Evolutionary conservation across 768 basidiomycete species (phyloP), one percentile per base, ranked within the genome.

Genomic region (Boletus vermiculosoides): DNA sequence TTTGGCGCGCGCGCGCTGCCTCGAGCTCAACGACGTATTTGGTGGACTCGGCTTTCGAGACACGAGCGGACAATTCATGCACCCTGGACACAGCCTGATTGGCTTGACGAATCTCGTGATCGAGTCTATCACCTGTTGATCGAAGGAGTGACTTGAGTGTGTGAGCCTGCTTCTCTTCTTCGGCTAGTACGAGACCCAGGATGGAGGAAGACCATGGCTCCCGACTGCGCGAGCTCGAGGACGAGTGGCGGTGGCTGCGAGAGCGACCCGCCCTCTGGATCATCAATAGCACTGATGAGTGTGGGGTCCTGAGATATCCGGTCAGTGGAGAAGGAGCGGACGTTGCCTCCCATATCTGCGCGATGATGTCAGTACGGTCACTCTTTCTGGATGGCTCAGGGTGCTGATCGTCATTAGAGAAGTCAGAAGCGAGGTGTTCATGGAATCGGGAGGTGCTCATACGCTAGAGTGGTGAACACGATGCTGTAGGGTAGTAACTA

Each of bases 131-230:
- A 20, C 77, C 77, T 5, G 84, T 78, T 45, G 69, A 71, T 51
- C 78, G 76, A 23, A 87, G 76, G 25, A 83, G 64, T 30, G 76
- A 74, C 66, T 84, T 85, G 58, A 85, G 76, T 54, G 79, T 77
- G 54, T 76, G 75, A n/a, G 76, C 75, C 61, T 84, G 82, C 52
- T 78, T 77, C 66, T 86, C 83, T 67, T 85, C 83, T 56, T 85
- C 66, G 59, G 80, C 76, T 28, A 80, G 71, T 28, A 79, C 74
- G 15, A 82, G 65, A 3, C 76, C 76, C 51, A 77, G 73, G 30
- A 80, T 67, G 23, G 76, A 66, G 31, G 76, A 71, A 1, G 77
- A 69, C 40, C 72, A 68, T 46, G 73, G 73, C 50, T 74, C 76
- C 22, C 74, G 73, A 52, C 73, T 73, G 16, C 71, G 74, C 7